phyloP scores from a whole-genome alignment of 257 asterid genomes.

The Gentiana macrophylla region DNA sequence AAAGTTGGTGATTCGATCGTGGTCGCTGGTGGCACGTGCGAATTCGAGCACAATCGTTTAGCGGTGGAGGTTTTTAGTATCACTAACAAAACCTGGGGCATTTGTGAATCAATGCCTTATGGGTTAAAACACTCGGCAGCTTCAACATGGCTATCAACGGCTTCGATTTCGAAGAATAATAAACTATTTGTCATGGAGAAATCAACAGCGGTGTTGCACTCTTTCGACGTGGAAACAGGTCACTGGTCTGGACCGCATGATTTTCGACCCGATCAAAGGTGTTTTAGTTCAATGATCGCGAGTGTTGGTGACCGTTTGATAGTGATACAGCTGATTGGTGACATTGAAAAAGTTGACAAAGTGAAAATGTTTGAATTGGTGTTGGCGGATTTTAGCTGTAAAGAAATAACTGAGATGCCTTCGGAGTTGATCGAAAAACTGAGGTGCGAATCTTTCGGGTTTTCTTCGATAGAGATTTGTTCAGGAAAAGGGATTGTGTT shows the following conservation, averaged over 20 bases:
- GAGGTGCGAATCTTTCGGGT: constrained; percentile 21
- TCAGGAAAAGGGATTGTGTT: constrained; percentile 26
- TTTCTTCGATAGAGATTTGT: constrained; percentile 9
- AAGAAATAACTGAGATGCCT: constrained; percentile 58
- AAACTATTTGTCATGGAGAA: constrained; percentile 29
- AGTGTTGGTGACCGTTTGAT: constrained; percentile 11
- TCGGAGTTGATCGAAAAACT: constrained; percentile 22
- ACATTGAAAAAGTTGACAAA: constrained; percentile 23
- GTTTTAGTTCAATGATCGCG: constrained; percentile 35
- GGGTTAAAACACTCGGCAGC: constrained; percentile 28
- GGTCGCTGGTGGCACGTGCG: too few species aligned
- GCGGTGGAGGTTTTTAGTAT: not conserved
- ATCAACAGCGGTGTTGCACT: constrained; percentile 37
- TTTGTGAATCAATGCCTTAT: constrained; percentile 49
- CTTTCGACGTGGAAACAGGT: constrained; percentile 36
- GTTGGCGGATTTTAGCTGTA: constrained; percentile 14
- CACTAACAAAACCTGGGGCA: constrained; percentile 21
- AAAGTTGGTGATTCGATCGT: too few species aligned
- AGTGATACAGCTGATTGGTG: too few species aligned
- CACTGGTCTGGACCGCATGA: constrained; percentile 36
- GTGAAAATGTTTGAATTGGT: not conserved
- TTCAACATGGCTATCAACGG: too few species aligned
- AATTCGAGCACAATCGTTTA: too few species aligned
- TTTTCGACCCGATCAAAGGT: constrained; percentile 24
- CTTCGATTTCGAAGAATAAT: too few species aligned